phyloP scores from a whole-genome alignment of 805 yeast genomes.

The Wickerhamiella galacta region DNA sequence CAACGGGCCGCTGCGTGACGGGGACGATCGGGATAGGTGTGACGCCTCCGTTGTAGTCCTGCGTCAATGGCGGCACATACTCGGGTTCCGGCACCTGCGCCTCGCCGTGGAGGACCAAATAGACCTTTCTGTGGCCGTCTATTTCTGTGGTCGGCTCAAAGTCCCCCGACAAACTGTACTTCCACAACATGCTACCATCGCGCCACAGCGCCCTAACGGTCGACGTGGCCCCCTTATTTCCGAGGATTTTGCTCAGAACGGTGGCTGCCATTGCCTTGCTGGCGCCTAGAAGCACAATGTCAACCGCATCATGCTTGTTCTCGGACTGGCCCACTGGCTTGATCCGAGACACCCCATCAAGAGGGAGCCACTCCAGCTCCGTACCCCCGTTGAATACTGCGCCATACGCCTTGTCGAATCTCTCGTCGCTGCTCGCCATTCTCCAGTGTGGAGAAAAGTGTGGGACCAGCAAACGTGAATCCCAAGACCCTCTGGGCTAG shows the following conservation, averaged over 20 bases:
- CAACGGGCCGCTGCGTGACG: not conserved
- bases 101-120: not conserved
- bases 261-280: not conserved
- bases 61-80: not conserved
- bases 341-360: too few species aligned
- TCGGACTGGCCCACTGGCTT: too few species aligned
- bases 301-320: not conserved
- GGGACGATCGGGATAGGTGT: not conserved
- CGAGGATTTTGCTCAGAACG: not conserved
- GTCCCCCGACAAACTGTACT: not conserved
- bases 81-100: not conserved
- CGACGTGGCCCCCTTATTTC: too few species aligned
- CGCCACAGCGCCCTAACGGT: not conserved
- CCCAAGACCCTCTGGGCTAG: too few species aligned
- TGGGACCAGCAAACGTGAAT: too few species aligned
- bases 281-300: not conserved
- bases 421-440: too few species aligned
- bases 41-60: not conserved
- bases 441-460: too few species aligned
- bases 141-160: not conserved
- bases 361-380: too few species aligned
- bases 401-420: too few species aligned
- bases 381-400: too few species aligned
- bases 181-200: not conserved
- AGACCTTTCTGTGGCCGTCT: not conserved